Base-by-base conservation (phyloP, 768 basidiomycete species). In the Pleurotus tuber-regium region DNA sequence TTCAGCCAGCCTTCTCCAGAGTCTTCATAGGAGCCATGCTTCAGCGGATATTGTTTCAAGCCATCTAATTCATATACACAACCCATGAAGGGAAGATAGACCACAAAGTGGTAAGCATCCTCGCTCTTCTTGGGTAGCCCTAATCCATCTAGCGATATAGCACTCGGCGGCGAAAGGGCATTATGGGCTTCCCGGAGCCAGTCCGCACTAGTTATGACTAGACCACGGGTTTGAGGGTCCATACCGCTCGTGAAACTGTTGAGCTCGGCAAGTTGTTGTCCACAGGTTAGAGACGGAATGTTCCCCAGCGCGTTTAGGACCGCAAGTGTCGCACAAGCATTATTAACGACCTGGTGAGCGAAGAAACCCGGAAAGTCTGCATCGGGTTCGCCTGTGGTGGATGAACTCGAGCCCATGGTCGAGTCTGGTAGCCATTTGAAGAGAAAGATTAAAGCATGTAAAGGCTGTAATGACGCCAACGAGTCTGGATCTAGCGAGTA, bases 91-190 rank as follows among this genome's bases (percentile, higher is more conserved):
- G 96, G 96, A 42, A 96, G 71, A 66, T 98, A 99, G 9, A 96
- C 87, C 35, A 98, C 86, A 62, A 98, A 99, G 61, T 99, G 96
- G 67, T 96, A 99, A 10, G 95, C 95, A 60, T 98, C 97, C 62
- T 81, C 79, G 47, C 70, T 69, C 59, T 72, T 83, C 58, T 74
- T 87, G 23, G 80, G 80, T 18, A 88, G 72, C 19, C 82, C 85
- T 19, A 92, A 77, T 16, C 93, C 92, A 61, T 93, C 90, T 48
- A 96, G 72, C 4, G 91, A 91, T 58, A 97, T 89, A 0, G 91
- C 83, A 52, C 80, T 87, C 11, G 94, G 92, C 30, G 93, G 91
- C 9, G 95, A 92, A 58, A 98, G 85, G 14, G 91, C 81, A 63
- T 99, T 99, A 66, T 99, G 96, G 12, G 90, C 87, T 59, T 87